Percentiles rank a stretch among this genome's conserved stretches.
Conservation (phyloP, 202 grass and related monocot species). For the Zoysia matrella region DNA sequence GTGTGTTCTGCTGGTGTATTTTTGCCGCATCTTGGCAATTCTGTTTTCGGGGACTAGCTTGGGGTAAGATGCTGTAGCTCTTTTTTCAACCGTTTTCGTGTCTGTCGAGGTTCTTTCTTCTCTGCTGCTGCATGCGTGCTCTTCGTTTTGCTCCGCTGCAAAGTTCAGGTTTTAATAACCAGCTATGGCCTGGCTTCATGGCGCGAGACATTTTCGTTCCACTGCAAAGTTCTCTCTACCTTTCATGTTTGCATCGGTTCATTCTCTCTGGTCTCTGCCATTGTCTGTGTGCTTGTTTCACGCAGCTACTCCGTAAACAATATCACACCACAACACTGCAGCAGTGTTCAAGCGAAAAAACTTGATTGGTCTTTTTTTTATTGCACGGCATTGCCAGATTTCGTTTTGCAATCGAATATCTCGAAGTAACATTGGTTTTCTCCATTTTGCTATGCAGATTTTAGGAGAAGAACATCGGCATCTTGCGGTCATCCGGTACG, state of each 20-base stretch:
- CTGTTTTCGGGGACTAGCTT: not conserved
- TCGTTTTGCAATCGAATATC: not conserved
- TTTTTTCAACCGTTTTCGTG: not conserved
- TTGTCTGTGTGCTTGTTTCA: not conserved
- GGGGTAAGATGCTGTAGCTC: not conserved
- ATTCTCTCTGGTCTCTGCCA: not conserved
- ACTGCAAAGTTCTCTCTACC: not conserved
- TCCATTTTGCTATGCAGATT: conserved; percentile 38
- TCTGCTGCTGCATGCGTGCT: not conserved
- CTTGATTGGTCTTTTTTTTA: not conserved
- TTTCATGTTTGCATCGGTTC: not conserved
- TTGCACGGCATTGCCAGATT: not conserved
- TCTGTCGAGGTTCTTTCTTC: not conserved
- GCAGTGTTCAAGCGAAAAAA: not conserved
- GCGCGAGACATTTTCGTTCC: not conserved
- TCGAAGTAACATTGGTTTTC: not conserved
- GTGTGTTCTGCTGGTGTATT: not conserved
- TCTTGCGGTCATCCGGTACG: conserved; percentile 42
- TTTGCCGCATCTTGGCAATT: conserved; percentile 14
- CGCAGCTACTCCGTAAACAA: not conserved
- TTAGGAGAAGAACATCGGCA: not conserved
- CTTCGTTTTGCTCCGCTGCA: not conserved
- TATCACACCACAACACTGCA: not conserved
- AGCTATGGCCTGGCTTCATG: not conserved
- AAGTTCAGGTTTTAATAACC: not conserved